Base-by-base conservation (phyloP, 2,329 filamentous ascomycete genomes). In the Rutstroemia sp. region DNA sequence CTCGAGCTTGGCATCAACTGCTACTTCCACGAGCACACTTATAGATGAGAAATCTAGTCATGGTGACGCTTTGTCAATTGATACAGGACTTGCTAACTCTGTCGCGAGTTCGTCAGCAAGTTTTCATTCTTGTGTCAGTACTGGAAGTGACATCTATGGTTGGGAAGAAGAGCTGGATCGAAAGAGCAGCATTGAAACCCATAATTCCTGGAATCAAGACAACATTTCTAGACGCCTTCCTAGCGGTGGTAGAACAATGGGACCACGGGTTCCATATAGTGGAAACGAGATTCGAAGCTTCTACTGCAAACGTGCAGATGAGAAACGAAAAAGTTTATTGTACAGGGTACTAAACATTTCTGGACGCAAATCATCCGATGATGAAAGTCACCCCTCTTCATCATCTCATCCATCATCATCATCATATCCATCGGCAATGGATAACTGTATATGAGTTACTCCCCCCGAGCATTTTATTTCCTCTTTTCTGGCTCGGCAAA, bases 101-200 rank as follows among this genome's bases (percentile, higher is more conserved):
- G 48, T 65, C 57, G 60, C 66, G 64, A 73, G 54, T 27, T 63
- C 65, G 10, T 57, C 65, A 23, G 60, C 64, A n/a, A 68, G 69
- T 25, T 67, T 68, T 27, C 67, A 68, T 41, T 66, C 54, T 6
- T 34, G 17, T 34, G 12, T 37, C 67, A 2, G 51, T 65, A 5
- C 68, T 4, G 67, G 67, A 5, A 66, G 70, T 2, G 78, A 81
- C 55, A 62, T 73, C 4, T 81, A 81, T 56, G 78, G 79, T 12
- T 82, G 78, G 79, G 78, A 81, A 57, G 77, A 76, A 9, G 77
- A 77, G 60, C 69, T 75, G 19, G 70, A 73, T 9, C 68, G 70
- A 21, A 66, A 67, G 44, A 53, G 62, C 12, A 64, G 58, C 41
- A 60, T 63, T 4, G 65, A 69, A 51, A 41, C 48, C 12, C 58